These are phyloP conservation scores for Amphicarpaea edgeworthii DNA, from an alignment of 306 rosid genomes.

Conservation along the genomic window DNA sequence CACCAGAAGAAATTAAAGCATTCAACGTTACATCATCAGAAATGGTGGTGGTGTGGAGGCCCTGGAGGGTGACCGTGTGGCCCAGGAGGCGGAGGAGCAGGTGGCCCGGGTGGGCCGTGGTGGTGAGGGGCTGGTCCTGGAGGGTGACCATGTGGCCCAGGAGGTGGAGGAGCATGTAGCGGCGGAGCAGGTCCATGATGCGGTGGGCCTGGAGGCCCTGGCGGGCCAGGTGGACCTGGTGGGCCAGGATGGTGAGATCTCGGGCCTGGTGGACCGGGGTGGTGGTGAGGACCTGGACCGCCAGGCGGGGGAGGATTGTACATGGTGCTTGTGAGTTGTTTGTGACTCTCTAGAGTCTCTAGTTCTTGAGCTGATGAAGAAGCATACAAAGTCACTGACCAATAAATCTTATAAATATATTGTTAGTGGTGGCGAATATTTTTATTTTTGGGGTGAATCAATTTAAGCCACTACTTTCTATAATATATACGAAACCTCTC, in stretches of 20 bases:
- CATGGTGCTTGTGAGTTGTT: conserved; percentile 40
- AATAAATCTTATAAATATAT: background rate
- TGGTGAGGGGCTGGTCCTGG: too few relatives aligned
- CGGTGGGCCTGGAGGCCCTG: conserved; percentile 37
- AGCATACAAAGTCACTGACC: background rate
- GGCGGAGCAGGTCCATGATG: conserved; percentile 45
- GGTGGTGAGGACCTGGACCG: conserved; percentile 34
- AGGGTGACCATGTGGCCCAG: background rate
- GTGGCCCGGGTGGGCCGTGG: too few relatives aligned
- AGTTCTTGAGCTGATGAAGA: background rate
- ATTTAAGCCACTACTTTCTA: background rate
- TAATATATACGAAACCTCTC: background rate
- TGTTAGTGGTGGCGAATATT: background rate
- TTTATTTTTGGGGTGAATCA: too few relatives aligned
- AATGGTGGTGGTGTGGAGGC: conserved; percentile 41
- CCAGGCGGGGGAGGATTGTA: conserved; percentile 62
- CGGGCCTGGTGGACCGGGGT: conserved; percentile 42
- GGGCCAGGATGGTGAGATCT: too few relatives aligned
- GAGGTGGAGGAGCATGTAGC: conserved; percentile 44
- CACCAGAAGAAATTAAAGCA: background rate
- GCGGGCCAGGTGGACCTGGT: conserved; percentile 54
- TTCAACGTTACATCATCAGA: conserved; percentile 3
- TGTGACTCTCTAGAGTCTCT: background rate
- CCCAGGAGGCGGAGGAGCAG: conserved; percentile 40
- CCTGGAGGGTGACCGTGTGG: too few relatives aligned